Base-by-base conservation (phyloP, 768 basidiomycete genomes). In the Fistulinella prunicolor region DNA sequence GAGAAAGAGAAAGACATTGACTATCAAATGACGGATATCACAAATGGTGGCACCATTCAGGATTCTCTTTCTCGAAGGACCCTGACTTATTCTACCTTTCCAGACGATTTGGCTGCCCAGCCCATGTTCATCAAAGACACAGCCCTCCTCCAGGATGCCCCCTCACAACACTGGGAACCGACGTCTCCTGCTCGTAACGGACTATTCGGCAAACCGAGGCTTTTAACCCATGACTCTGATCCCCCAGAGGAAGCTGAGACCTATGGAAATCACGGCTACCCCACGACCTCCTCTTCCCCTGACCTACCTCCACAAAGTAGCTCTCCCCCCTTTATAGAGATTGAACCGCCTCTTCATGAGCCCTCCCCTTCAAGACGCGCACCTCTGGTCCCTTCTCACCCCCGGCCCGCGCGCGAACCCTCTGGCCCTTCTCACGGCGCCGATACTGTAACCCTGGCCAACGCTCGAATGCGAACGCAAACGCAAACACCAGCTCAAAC, bases 141-240 rank as follows among this genome's bases (percentile, higher is more conserved):
- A 1, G 44, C 48, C 19, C 50, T 66, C 26, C 54, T 66, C 6
- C 54, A 57, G 41, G 64, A 68, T 5, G 9, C 30, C 3, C 7
- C 20, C 9, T 41, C 36, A 10, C 50, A 12, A 16, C 29, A 47
- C 5, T 23, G 41, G 40, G 42, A 28, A 20, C 28, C 29, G 13
- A 36, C 1, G 12, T 42, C 50, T 21, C 28, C 48, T 2, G 10
- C 42, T 4, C 28, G 14, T 21, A 12, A 23, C 9, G 41, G 32
- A 30, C 14, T 51, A 8, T 75, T 75, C 24, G 73, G 71, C 2
- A 60, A 60, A 47, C 69, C 75, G 0, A 68, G 59, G 22, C 57
- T 64, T n/a, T 54, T 75, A 4, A 63, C 58, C 16, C 43, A 60
- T 20, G 32, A 55, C 6, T 55, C 45, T 35, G 61, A 62, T 43